Percentiles rank a stretch among this genome's conserved stretches.
Evolutionary conservation across 345 rosid species (phyloP).

Genomic region (Eucalyptus victrix): DNA sequence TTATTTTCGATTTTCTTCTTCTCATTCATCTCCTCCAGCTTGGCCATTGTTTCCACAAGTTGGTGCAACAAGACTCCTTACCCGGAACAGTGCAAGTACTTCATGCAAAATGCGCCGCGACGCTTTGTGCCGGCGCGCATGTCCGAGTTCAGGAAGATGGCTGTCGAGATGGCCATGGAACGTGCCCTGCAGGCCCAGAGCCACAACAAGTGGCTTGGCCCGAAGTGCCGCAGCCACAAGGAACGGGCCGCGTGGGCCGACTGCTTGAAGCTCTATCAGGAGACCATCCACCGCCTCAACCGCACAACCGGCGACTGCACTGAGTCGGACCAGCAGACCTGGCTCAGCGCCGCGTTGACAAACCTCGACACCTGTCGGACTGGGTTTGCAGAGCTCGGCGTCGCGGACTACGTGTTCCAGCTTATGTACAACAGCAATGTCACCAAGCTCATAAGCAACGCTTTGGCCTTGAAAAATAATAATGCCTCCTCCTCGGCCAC

Average conservation of each 20-base stretch:
- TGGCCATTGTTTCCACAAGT: background rate
- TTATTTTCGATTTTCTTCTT: background rate
- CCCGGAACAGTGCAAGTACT: slow-evolving; percentile 52
- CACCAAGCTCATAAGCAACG: slow-evolving; percentile 17
- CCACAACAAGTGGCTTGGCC: slow-evolving; percentile 7
- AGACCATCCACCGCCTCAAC: slow-evolving; percentile 48
- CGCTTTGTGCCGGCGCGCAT: slow-evolving; percentile 5
- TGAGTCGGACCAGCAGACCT: slow-evolving; percentile 66
- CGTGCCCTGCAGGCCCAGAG: slow-evolving; percentile 18
- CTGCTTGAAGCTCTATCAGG: slow-evolving; percentile 46
- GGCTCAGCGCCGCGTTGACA: slow-evolving; percentile 84
- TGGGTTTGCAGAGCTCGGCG: slow-evolving; percentile 50
- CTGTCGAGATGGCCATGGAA: slow-evolving; percentile 37
- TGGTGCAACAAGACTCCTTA: slow-evolving; percentile 86
- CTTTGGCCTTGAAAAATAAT: slow-evolving; percentile 17
- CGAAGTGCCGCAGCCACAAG: slow-evolving; percentile 6
- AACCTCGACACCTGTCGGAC: slow-evolving; percentile 58
- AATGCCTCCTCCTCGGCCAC: background rate
- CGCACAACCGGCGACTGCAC: slow-evolving; percentile 42
- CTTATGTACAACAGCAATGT: slow-evolving; percentile 22
- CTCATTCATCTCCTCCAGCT: background rate
- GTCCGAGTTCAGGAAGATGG: slow-evolving; percentile 41
- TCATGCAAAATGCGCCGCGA: slow-evolving; percentile 5
- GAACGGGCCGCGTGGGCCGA: slow-evolving; percentile 46
- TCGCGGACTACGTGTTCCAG: slow-evolving; percentile 26